Base-by-base conservation (phyloP, 1,139 yeast species). In the Kodamaea sp. region DNA sequence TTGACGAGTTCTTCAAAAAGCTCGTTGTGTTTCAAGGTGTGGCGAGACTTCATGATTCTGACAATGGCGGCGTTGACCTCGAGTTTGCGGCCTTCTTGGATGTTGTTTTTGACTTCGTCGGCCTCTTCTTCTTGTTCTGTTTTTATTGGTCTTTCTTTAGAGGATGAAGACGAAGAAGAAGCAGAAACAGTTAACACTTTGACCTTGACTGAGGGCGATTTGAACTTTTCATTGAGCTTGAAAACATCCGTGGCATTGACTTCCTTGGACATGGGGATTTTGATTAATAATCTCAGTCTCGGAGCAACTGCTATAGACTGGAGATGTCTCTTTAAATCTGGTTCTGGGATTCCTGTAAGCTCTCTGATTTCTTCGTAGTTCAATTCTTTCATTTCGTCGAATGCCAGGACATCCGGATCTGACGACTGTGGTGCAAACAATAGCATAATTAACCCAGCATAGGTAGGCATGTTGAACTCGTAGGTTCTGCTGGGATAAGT, bases 21-120 rank as follows among this genome's bases (percentile, higher is more conserved):
- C 38, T 82, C 82, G 44, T 78, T 78, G 54, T 85, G 92, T 25
- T 61, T 68, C 35, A 83, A 53, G 0, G 71, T 60, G 48, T 80
- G 82, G 23, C 90, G 66, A 1, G 86, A 73, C 56, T 92, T 92
- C 92, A 92, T 83, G 8, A 84, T 78, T 35, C 97, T 72, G 2
- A 90, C 96, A 37, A 90, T 77, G 0, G 96, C 95, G 0, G 97
- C 97, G 51, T 87, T 94, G 3, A 86, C 71, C 50, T 83, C 88
- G 37, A 73, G 70, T 44, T 78, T 65, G 32, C 80, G 59, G 15
- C 78, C 79, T 35, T 68, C 69, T 27, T 53, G 38, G 16, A 68
- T 66, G 27, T 56, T 55, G 2, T 48, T 42, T 35, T 58, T 59
- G 2, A 66, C 62, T 34, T 70, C 75, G 26, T 61, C 64, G 1